phyloP scores from a whole-genome alignment of 257 asterid species.

The Nicotiana tomentosiformis region DNA sequence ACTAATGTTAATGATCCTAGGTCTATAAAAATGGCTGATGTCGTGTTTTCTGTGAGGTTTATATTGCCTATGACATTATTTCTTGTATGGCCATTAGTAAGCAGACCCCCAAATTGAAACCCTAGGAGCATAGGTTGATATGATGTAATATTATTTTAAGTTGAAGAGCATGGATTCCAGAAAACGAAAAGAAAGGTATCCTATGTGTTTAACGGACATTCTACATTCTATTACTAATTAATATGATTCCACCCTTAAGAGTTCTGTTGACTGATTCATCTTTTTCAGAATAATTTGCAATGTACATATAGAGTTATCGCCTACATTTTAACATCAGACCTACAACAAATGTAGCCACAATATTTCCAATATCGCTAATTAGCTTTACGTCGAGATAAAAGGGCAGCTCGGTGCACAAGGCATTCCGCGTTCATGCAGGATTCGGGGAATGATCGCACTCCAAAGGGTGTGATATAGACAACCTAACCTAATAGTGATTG shows the following conservation, averaged over 20 bases:
- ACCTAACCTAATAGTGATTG: no score
- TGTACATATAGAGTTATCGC: no score
- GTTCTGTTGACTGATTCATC: not conserved
- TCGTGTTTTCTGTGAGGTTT: not conserved
- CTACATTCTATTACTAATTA: not conserved
- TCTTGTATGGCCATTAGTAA: not conserved
- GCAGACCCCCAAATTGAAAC: not conserved
- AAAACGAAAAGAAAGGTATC: not conserved
- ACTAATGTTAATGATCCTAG: no score
- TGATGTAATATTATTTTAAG: not conserved
- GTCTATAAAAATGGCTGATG: no score
- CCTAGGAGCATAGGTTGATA: not conserved
- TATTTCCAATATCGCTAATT: no score
- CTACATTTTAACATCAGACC: no score
- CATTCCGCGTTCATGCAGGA: no score
- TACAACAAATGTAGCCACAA: no score
- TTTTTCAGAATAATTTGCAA: not conserved
- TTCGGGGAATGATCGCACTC: no score
- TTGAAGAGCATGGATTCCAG: not conserved
- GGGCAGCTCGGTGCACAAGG: no score
- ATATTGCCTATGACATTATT: not conserved
- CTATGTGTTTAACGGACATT: not conserved
- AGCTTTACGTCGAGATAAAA: no score
- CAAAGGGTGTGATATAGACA: no score
- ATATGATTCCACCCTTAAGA: not conserved